Percentiles rank a stretch among this genome's conserved stretches.
Evolutionary conservation across 148 eudicot species (phyloP).

Genomic region (Camellia lanceoleosa): DNA sequence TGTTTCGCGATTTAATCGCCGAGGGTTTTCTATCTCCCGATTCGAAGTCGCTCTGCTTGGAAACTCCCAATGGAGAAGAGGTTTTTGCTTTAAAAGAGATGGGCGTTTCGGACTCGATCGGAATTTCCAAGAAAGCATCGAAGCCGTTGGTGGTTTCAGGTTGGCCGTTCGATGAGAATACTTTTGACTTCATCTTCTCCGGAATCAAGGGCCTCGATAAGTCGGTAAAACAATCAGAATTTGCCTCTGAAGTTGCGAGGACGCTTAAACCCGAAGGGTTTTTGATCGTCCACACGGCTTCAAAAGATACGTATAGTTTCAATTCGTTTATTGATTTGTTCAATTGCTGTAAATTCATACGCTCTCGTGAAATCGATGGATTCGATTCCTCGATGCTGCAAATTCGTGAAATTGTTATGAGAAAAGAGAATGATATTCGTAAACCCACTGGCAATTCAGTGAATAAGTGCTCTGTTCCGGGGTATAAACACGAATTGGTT

Average conservation of each 20-base stretch:
- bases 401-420: constrained; percentile 76
- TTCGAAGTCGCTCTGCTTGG: constrained; percentile 55
- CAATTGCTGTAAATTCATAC: constrained; percentile 62
- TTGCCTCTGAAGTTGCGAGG: constrained; percentile 50
- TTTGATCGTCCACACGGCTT: constrained; percentile 65
- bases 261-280: constrained; percentile 79
- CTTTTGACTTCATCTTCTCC: constrained; percentile 62
- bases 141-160: constrained; percentile 52
- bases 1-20: constrained; percentile 65
- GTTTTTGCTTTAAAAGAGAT: constrained; percentile 56
- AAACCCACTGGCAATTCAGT: not conserved
- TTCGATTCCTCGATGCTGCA: constrained; percentile 27
- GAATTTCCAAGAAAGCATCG: constrained; percentile 45
- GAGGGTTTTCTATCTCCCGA: constrained; percentile 48
- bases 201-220: constrained; percentile 41
- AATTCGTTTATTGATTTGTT: constrained; percentile 84
- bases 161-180: constrained; percentile 38
- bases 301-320: constrained; percentile 77
- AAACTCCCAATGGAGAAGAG: constrained; percentile 46
- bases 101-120: constrained; percentile 52
- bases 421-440: constrained; percentile 27
- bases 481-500: constrained; percentile 58
- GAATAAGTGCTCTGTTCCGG: constrained; percentile 61
- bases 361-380: constrained; percentile 47
- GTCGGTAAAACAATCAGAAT: constrained; percentile 26